These are phyloP conservation scores for Leishmania arabica DNA, from an alignment of 208 protist species.

Conservation along the genomic window DNA sequence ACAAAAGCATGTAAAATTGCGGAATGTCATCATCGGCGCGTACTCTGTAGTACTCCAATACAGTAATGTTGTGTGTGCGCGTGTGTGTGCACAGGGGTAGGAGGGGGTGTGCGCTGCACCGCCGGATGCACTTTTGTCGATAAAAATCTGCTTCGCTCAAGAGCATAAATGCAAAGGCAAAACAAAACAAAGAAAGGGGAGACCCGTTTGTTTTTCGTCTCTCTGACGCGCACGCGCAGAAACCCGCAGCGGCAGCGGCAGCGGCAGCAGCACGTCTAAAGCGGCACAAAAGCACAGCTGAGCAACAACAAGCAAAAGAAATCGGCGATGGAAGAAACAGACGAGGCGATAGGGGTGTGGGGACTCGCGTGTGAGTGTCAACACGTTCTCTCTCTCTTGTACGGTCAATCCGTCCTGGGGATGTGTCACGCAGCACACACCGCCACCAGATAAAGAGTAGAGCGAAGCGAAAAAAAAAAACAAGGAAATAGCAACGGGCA, in stretches of 20 bases:
- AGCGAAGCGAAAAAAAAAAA: background rate
- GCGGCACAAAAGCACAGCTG: background rate
- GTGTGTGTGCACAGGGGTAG: background rate
- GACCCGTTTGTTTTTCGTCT: no score
- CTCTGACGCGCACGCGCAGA: background rate
- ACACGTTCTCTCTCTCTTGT: background rate
- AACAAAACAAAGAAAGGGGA: background rate
- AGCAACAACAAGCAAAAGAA: background rate
- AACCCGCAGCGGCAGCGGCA: background rate
- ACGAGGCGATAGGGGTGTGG: background rate
- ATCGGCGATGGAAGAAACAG: background rate
- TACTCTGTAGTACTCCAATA: background rate
- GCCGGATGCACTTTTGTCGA: background rate
- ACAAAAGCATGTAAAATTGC: background rate
- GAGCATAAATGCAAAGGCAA: background rate
- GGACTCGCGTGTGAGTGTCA: background rate
- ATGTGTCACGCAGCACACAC: background rate
- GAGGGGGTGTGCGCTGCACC: background rate
- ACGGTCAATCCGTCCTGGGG: background rate
- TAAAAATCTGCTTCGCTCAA: background rate
- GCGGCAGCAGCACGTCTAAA: background rate
- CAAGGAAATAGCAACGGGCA: background rate
- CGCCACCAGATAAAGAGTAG: background rate
- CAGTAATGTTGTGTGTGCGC: background rate
- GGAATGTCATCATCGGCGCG: background rate